Evolutionary conservation across 257 asterid genomes (phyloP), one percentile per base, ranked within the genome.

Genomic region (Mentha longifolia): DNA sequence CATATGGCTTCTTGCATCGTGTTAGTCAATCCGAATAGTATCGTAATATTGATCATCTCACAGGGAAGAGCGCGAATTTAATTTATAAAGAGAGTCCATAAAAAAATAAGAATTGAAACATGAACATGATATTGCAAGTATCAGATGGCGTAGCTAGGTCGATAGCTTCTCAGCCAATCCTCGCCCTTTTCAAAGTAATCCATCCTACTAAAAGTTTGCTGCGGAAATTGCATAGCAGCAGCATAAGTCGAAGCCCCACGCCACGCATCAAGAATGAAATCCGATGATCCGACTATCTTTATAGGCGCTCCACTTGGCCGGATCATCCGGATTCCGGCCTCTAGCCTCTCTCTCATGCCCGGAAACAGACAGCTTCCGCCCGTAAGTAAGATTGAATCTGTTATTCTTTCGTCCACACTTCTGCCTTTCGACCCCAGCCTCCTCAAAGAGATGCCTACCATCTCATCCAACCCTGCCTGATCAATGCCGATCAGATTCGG

Each of bases 121-220:
- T 2, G 31, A 28, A 28, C 31, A 28, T 28, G 31, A 28, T 28
- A 28, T 28, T 2, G 19, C 54, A 6, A 20, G 3, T 1, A 52
- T 87, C 80, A 89, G 46, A 85, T 52, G 0, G 85, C 69, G 79
- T 94, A 92, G 65, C 77, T 84, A 11, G 89, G 76, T 56, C 81
- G 89, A 69, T 91, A 89, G 68, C 77, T 58, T 63, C 90, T 78
- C 31, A 94, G 88, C 96, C 96, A 87, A 72, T 89, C 98, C 77
- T 91, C 98, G 9, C 99, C 99, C 73, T 92, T 94, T 74, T 94
- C 97, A 13, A 80, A 89, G 74, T 91, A 95, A 84, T 95, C 99
- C 93, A 68, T 79, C 82, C 81, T 79, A 61, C 85, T 89, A 78
- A 94, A 88, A 0, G 97, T 91, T 68, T 86, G 95, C 71, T 78